Evolutionary conservation across 345 rosid genomes (phyloP).

Genomic region (Melastoma malabathricum): DNA sequence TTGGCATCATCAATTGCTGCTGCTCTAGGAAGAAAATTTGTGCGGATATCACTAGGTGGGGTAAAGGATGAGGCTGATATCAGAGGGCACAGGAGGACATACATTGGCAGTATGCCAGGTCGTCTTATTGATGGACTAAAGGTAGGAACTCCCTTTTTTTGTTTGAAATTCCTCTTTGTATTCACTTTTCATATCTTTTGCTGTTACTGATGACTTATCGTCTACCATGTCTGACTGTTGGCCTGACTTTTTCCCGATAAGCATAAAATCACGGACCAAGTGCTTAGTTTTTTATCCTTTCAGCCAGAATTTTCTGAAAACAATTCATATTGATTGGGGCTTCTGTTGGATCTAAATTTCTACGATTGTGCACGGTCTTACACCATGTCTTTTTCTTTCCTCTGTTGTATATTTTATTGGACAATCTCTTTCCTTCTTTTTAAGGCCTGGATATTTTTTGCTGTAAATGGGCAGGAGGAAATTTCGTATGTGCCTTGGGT

Average conservation of each 20-base stretch:
- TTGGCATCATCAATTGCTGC: conserved; percentile 91
- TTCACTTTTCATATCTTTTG: conserved; percentile 1
- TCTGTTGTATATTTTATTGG: too few species aligned
- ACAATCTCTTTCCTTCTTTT: too few species aligned
- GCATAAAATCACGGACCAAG: background rate
- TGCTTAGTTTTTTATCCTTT: conserved; percentile 2
- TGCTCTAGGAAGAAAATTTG: conserved; percentile 88
- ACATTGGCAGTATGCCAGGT: conserved; percentile 99
- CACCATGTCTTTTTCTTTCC: too few species aligned
- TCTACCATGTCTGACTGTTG: background rate
- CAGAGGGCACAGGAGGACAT: conserved; percentile 97
- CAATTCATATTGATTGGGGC: conserved; percentile 1
- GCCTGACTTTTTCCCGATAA: background rate
- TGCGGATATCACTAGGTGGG: conserved; percentile 95
- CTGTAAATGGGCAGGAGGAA: too few species aligned
- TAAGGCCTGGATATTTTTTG: too few species aligned
- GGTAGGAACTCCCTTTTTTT: conserved; percentile 23
- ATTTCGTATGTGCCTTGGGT: too few species aligned
- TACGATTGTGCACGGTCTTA: too few species aligned
- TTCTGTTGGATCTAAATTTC: too few species aligned
- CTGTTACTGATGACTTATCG: background rate
- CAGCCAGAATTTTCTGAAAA: too few species aligned
- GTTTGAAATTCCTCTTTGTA: background rate
- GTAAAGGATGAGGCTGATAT: conserved; percentile 99
- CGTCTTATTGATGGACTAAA: conserved; percentile 94